Conservation (phyloP, 23 red algal species). For the Gracilaria vermiculophylla region DNA sequence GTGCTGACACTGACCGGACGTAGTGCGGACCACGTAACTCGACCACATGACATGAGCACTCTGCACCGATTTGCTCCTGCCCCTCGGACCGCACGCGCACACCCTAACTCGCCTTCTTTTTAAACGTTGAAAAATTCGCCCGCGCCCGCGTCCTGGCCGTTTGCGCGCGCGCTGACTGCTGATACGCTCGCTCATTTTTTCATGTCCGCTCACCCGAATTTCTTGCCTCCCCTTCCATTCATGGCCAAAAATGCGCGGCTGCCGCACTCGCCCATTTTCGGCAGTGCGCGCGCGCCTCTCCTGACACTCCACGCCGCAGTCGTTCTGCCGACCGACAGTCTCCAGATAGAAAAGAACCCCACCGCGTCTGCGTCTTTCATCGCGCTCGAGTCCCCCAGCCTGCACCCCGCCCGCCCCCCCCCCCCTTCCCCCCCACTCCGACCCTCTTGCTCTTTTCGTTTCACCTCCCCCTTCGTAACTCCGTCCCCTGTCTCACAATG, state of each 20-base stretch:
- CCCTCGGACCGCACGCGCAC: neutral
- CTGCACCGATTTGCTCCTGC: neutral
- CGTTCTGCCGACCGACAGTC: neutral
- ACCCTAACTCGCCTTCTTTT: neutral
- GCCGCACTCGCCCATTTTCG: neutral
- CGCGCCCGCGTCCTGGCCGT: neutral
- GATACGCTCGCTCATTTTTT: slow-evolving; percentile 18
- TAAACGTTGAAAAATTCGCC: slow-evolving; percentile 39
- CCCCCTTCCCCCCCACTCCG: neutral
- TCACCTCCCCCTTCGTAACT: neutral
- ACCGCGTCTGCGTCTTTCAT: neutral
- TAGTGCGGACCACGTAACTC: slow-evolving; percentile 12
- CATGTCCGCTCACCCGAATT: slow-evolving; percentile 32
- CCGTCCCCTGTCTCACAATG: neutral
- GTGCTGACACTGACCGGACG: slow-evolving; percentile 3
- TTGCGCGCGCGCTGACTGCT: neutral
- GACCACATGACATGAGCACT: no score
- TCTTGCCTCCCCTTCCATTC: neutral
- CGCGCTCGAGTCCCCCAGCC: neutral
- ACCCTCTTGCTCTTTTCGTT: neutral
- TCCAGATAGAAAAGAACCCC: neutral
- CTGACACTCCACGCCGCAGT: slow-evolving; percentile 8
- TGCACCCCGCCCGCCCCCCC: neutral
- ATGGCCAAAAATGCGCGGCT: slow-evolving; percentile 20
- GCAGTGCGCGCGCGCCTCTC: neutral